A percentile compares a stretch with the other conserved stretches of the same genome.
phyloP scores from a whole-genome alignment of 2,329 filamentous ascomycete species.

The Cordyceps pruinosa region DNA sequence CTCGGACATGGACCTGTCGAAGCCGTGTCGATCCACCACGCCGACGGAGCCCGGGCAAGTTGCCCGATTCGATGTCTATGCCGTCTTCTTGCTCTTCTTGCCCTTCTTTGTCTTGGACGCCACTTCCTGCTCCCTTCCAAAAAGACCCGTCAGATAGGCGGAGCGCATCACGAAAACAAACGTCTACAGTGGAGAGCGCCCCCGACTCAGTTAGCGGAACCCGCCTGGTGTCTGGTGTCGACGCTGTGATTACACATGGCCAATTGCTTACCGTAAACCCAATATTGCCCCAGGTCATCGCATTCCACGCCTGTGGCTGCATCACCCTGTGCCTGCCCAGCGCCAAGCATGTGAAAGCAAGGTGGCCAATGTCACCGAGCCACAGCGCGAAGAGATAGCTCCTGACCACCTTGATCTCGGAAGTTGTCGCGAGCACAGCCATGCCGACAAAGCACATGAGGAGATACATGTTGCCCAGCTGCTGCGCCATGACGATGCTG shows the following conservation, averaged over 20 bases:
- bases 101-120: conserved; percentile 19
- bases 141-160: conserved; percentile 51
- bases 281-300: conserved; percentile 67
- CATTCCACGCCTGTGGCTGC: conserved; percentile 56
- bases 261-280: conserved; percentile 49
- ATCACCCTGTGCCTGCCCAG: conserved; percentile 50
- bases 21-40: background rate
- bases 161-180: conserved; percentile 51
- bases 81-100: too few species aligned
- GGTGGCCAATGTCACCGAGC: conserved; percentile 60
- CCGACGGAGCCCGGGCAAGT: conserved; percentile 6
- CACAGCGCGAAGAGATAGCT: conserved; percentile 61
- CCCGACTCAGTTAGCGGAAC: conserved; percentile 10
- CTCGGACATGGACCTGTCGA: background rate
- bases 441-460: conserved; percentile 58
- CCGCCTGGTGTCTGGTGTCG: background rate
- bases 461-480: conserved; percentile 65
- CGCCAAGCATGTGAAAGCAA: conserved; percentile 52
- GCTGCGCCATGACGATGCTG: conserved; percentile 52
- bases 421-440: conserved; percentile 56
- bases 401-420: conserved; percentile 57
- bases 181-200: conserved; percentile 24
- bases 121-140: conserved; percentile 41
- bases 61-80: conserved; percentile 15
- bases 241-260: too few species aligned